Evolutionary conservation across 78 protist genomes (phyloP), one percentile per base, ranked within the genome.

Genomic region (Ministeria vibrans): DNA sequence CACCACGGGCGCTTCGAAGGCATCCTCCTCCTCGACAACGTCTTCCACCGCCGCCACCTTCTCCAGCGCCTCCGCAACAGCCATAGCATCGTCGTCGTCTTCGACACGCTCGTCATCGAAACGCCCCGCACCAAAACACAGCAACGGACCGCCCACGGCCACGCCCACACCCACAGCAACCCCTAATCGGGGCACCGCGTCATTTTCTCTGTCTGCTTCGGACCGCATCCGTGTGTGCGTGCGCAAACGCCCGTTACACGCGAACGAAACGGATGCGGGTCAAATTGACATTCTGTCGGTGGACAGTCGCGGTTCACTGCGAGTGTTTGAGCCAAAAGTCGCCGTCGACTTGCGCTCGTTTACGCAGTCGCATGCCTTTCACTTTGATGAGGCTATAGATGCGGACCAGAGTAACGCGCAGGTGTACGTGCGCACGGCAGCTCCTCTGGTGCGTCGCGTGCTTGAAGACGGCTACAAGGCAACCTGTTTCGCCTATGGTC

Each of bases 401-500:
- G 94, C 88, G 61, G 79, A 23, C n/a, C 4, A 69, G 3, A 45
- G 55, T 72, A 92, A 92, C 61, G 85, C 77, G 77, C 87, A 87
- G 43, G 88, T 88, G 23, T 92, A 89, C 78, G 62, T 44, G 9
- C 81, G 77, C 51, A 89, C 89, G 4, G 90, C 90, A 5, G 45
- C 76, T 55, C 96, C 96, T 28, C 87, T 94, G 28, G 89, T 94
- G 2, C 83, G 87, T 34, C 64, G 78, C 51, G 72, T 95, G 28
- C 81, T 95, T 63, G 75, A 51, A 27, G 91, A 90, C 25, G 96
- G 93, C n/a, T n/a, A n/a, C 18, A 83, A 80, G 41, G 98, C 94
- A 25, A 92, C 98, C 11, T 89, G 93, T 83, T 95, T 95, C 80
- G 95, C 96, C 43, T 95, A 92, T 74, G 98, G 98, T 13, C 98